These are phyloP conservation scores for Phalaenopsis hybrid DNA, from an alignment of 116 monocot species.

Conservation along the genomic window DNA sequence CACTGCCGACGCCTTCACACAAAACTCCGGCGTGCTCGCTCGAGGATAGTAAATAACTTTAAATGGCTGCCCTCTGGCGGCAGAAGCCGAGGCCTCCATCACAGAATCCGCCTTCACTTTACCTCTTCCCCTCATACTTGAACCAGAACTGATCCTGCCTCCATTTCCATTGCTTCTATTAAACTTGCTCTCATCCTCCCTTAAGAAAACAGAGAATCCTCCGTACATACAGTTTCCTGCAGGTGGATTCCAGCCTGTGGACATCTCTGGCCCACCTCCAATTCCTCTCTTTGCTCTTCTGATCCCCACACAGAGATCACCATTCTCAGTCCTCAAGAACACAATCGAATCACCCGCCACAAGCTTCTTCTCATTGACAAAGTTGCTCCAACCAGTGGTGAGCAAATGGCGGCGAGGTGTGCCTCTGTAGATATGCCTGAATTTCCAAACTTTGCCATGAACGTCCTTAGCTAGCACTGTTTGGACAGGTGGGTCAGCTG, in stretches of 20 bases:
- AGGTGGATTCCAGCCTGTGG: constrained; percentile 39
- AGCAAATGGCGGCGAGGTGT: constrained; percentile 84
- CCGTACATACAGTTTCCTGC: constrained; percentile 18
- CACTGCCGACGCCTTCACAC: constrained; percentile 58
- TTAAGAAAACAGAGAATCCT: constrained; percentile 32
- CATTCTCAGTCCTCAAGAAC: constrained; percentile 69
- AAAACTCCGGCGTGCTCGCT: constrained; percentile 81
- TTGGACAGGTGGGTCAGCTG: constrained; percentile 73
- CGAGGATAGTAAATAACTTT: constrained; percentile 91
- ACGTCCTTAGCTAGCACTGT: constrained; percentile 79
- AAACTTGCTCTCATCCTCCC: constrained; percentile 55
- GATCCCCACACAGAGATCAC: constrained; percentile 81
- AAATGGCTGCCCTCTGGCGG: constrained; percentile 58
- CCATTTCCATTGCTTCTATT: constrained; percentile 22
- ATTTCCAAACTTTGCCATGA: constrained; percentile 82
- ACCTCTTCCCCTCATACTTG: constrained; percentile 23
- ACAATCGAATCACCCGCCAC: constrained; percentile 84
- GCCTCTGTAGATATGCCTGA: constrained; percentile 86
- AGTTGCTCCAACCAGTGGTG: constrained; percentile 90
- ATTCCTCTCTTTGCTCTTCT: constrained; percentile 60
- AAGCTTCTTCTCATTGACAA: constrained; percentile 89
- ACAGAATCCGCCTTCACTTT: constrained; percentile 56
- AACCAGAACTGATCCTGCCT: constrained; percentile 9
- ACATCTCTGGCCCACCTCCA: constrained; percentile 33
- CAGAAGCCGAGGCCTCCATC: constrained; percentile 47